A percentile compares a stretch with the other conserved stretches of the same genome.
These are phyloP conservation scores for Kockiozyma suomiensis DNA, from an alignment of 805 yeast species.

Conservation along the genomic window DNA sequence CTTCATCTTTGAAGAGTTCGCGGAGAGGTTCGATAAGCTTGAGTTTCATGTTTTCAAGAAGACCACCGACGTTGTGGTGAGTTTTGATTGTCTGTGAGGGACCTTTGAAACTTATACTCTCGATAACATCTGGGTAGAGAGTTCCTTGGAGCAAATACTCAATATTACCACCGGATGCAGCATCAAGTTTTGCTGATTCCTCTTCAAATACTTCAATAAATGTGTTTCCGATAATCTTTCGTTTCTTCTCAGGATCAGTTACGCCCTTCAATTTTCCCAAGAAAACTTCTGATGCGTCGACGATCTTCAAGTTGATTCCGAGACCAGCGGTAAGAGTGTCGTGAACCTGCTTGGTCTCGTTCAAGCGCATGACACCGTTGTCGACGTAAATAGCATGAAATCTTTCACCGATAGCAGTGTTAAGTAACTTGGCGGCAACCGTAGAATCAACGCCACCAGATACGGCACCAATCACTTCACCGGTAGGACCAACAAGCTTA, in stretches of 20 bases:
- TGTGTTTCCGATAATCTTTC: conserved; percentile 97
- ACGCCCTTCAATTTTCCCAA: conserved; percentile 85
- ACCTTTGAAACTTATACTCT: conserved; percentile 98
- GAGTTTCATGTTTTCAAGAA: conserved; percentile 96
- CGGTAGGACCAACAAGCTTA: conserved; percentile 91
- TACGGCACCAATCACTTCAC: conserved; percentile 99
- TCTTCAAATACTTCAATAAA: conserved; percentile 96
- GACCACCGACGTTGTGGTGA: conserved; percentile 98
- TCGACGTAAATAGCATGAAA: conserved; percentile 98
- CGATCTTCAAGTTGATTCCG: conserved; percentile 91
- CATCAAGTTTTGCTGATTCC: conserved; percentile 89
- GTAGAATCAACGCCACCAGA: conserved; percentile 99
- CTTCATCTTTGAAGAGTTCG: conserved; percentile 98
- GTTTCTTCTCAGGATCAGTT: conserved; percentile 97
- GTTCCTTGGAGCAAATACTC: conserved; percentile 97
- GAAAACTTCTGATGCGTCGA: conserved; percentile 92
- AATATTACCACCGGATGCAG: conserved; percentile 84
- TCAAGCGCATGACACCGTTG: conserved; percentile 94
- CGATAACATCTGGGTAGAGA: conserved; percentile 96
- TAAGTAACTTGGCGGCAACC: conserved; percentile 97
- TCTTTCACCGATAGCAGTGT: conserved; percentile 97
- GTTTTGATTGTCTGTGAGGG: conserved; percentile 99
- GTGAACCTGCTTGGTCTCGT: conserved; percentile 88
- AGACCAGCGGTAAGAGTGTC: conserved; percentile 88
- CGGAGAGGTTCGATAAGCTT: conserved; percentile 98